Base-by-base conservation (phyloP, 2,329 filamentous ascomycete species). In the Penicillium sp. region DNA sequence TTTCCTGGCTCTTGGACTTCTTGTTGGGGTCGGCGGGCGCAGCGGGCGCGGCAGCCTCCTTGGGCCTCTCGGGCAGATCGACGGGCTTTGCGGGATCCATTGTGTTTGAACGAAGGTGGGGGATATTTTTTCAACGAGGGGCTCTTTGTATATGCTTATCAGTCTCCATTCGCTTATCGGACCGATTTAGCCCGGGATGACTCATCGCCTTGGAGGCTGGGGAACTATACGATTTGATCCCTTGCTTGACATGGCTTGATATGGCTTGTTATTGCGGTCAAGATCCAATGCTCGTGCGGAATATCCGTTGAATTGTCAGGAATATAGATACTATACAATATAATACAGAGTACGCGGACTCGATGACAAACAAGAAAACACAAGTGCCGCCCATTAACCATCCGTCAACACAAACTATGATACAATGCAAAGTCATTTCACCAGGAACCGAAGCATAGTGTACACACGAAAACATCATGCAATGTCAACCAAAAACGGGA, bases 1-100 rank as follows among this genome's bases (percentile, higher is more conserved):
- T 66, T 42, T 63, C 55, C 54, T 65, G 71, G 62, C 50, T 58
- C 56, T 65, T 70, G 9, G 77, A 80, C 68, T 84, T 84, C 71
- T 83, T 84, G 50, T 58, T 55, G 6, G 53, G 55, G 16, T 38
- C 57, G 36, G 50, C 41, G 29, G 53, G 38, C 16, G 54, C 54
- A 7, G 38, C 38, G 16, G 45, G 41, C 27, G 24, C 41, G 34
- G 53, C 41, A 29, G 53, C 56, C 54, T 56, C 61, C 55, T 64
- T 64, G 44, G 60, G 61, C 56, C 62, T 60, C 56, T 64, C 61
- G 31, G 62, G 62, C 48, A 65, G 47, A 41, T 65, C 62, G 13
- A 58, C 55, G 14, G 61, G 62, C 61, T 62, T 65, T 53, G 53
- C 58, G 22, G 62, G 60, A 57, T 65, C 62, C 62, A 65, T 65